Base-by-base conservation (phyloP, 176 grass and related monocot species). In the Melocanna baccifera region DNA sequence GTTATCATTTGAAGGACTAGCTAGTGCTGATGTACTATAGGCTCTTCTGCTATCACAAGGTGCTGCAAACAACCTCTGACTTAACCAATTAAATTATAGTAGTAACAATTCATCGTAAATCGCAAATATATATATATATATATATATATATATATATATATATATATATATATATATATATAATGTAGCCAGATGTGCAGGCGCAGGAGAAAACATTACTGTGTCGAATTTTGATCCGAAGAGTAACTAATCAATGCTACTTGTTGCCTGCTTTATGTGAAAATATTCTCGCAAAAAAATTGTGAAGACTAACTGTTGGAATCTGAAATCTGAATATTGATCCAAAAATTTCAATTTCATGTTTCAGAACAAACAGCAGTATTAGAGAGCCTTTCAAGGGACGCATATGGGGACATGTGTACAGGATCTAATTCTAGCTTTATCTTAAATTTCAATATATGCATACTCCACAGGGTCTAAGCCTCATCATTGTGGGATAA, bases 401-500 rank as follows among this genome's bases (percentile, higher is more conserved):
- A 84, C 8, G 30, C 30, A 53, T 22, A 22, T 20, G 7, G 46
- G 22, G 28, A 62, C 20, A 40, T 75, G 15, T 37, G 57, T 63
- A 63, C 56, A 55, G 9, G 6, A 56, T 84, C 22, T 79, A 67
- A 40, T 15, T 67, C 28, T 65, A 50, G 20, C 50, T 85, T 86
- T 73, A 29, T 76, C 39, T 67, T 48, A 30, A 75, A 51, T 22
- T 36, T 80, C 10, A 76, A 75, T 52, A 37, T 68, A 47, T 59
- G 42, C 1, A 34, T 67, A 76, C 25, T 71, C 30, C 67, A 48
- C 37, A 65, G 12, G 22, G 72, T 71, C 32, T 43, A 83, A 62
- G 32, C 19, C 65, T 45, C n/a, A 45, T 82, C 80, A 72, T 46
- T 48, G 51, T 71, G 55, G 53, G 20, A 72, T 32, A 83, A 66